Evolutionary conservation across 768 basidiomycete species (phyloP), one percentile per base, ranked within the genome.

Genomic region (Agaricus blazei): DNA sequence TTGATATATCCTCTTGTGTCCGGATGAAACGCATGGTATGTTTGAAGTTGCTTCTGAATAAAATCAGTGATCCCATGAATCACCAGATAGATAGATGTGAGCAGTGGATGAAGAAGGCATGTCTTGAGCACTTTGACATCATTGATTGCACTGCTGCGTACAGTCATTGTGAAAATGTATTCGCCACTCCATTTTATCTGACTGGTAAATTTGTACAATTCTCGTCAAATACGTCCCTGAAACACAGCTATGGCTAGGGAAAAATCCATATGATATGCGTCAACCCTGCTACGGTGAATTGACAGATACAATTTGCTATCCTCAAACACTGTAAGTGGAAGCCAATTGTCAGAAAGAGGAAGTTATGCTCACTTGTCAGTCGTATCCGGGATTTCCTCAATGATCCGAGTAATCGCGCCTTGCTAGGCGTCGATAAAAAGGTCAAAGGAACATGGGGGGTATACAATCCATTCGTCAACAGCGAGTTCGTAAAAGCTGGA

Each of bases 261-360:
- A 70, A 65, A 84, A 84, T 63, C 81, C 79, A 1, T 90, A 92
- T 63, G 88, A 92, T 62, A 79, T 92, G 49, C 84, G 78, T 62
- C 77, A 78, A 62, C 67, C 72, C 31, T 89, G 87, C 54, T 76
- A 79, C 58, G 77, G 83, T 55, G 63, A 68, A 28, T 65, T 79
- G 9, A 60, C 50, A 1, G 76, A 75, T 2, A 74, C 73, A 0
- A 73, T 85, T 9, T 88, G 86, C 65, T 84, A 87, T 61, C 31
- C 31, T 79, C 83, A 1, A 70, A 81, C 15, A 83, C 74, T 8
- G 63, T 59, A 71, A 72, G 56, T 26, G 5, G 31, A 31, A 19
- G 19, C 19, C 19, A 19, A 54, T 50, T 11, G 9, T 19, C 24
- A 40, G 38, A 40, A 19, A 19, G 19, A 19, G 19, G 19, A 19